Base-by-base conservation (phyloP, 805 yeast genomes). In the Lachancea sp. region DNA sequence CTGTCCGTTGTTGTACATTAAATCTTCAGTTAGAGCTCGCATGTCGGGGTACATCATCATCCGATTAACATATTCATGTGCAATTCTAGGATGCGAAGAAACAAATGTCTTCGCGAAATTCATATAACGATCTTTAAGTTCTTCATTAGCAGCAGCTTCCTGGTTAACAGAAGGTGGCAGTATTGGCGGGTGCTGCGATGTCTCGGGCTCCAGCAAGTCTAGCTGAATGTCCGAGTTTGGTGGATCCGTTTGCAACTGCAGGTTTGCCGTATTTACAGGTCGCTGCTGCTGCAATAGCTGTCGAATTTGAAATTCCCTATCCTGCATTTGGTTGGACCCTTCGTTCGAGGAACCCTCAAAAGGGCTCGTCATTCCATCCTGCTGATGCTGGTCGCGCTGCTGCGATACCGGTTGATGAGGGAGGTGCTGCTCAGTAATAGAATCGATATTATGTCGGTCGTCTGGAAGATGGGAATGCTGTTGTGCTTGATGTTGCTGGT, bases 1-100 rank as follows among this genome's bases (percentile, higher is more conserved):
- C 47, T 74, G 72, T n/a, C 95, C 95, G 46, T 83, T 85, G 54
- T 80, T 80, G 49, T 75, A 76, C 50, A 86, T 69, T 20, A 88
- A 60, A 53, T 86, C 94, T 49, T 86, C 94, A 1, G 95, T 92
- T 31, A 88, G 74, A 3, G 80, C 68, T 47, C 72, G 61, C 42
- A 75, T 65, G 11, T 77, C 78, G 26, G 65, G 63, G 34, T 63
- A 66, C 46, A 52, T 50, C 53, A 58, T 48, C 49, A 58, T 50
- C 39, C 55, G 54, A 26, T 52, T 48, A 1, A 60, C 62, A 35
- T 56, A 59, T 36, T 58, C 64, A 34, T 59, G 48, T 2, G 64
- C 63, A 25, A 60, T 53, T 24, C 54, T 57, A 21, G 61, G 62
- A 35, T 61, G 63, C 2, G 63, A 54, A 6, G 64, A 58, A 4